phyloP scores from a whole-genome alignment of 148 eudicot genomes.

The Tetragonia tetragonoides region DNA sequence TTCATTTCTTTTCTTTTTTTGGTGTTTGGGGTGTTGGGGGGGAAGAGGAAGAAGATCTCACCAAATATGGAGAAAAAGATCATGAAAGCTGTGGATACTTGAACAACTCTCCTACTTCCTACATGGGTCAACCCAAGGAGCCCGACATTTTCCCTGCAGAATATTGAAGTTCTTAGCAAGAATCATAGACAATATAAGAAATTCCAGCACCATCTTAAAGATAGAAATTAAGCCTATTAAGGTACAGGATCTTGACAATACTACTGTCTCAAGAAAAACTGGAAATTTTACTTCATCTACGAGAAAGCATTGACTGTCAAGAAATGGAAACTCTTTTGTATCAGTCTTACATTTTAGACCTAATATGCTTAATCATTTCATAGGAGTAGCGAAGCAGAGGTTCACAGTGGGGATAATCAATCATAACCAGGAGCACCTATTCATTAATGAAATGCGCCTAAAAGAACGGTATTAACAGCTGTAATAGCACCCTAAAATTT shows the following conservation, averaged over 20 bases:
- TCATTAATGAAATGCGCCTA: not conserved
- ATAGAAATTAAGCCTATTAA: too few relatives aligned
- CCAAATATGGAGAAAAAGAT: slow-evolving; percentile 92
- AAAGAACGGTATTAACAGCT: not conserved
- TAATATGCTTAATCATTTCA: not conserved
- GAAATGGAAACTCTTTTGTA: not conserved
- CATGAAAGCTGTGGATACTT: slow-evolving; percentile 90
- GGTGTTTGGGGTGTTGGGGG: not conserved
- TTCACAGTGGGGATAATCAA: not conserved
- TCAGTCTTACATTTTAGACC: not conserved
- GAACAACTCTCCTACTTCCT: slow-evolving; percentile 97
- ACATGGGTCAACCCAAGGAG: slow-evolving; percentile 88
- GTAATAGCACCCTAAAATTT: not conserved
- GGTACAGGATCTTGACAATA: too few relatives aligned
- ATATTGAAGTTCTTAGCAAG: slow-evolving; percentile 8
- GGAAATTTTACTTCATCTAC: not conserved
- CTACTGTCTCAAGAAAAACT: not conserved
- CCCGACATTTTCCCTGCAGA: slow-evolving; percentile 90
- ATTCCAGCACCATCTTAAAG: not conserved
- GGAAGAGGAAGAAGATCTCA: slow-evolving; percentile 23
- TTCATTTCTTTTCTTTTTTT: not conserved
- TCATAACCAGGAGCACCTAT: not conserved
- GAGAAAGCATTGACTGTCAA: not conserved
- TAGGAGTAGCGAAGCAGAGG: not conserved
- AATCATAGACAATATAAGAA: not conserved